phyloP scores from a whole-genome alignment of 2,329 filamentous ascomycete genomes.

The Pseudogymnoascus sp. region DNA sequence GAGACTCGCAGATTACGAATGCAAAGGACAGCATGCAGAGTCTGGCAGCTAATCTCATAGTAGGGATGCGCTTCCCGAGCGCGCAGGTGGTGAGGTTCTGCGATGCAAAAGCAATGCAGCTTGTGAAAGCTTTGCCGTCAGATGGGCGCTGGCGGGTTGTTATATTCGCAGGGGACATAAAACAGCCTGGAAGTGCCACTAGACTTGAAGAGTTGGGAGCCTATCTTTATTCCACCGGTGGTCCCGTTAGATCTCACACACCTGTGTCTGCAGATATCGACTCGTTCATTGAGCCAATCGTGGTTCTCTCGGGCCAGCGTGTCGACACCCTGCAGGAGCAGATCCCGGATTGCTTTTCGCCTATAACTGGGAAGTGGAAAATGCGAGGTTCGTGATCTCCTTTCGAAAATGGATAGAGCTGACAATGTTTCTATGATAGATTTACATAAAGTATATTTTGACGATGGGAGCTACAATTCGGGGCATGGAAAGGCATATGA shows the following conservation, averaged over 20 bases:
- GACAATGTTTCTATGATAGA: constrained; percentile 31
- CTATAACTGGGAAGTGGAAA: constrained; percentile 45
- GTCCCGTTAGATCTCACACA: constrained; percentile 38
- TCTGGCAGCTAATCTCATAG: constrained; percentile 35
- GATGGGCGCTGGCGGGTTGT: constrained; percentile 45
- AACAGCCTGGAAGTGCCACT: constrained; percentile 17
- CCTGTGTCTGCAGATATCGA: constrained; percentile 38
- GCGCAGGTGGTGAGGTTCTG: constrained; percentile 51
- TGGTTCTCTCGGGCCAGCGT: constrained; percentile 44
- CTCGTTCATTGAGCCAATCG: constrained; percentile 47
- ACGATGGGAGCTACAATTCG: constrained; percentile 46
- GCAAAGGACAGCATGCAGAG: constrained; percentile 27
- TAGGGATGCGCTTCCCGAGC: constrained; percentile 51
- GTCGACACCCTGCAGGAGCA: constrained; percentile 41
- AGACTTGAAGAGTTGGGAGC: constrained; percentile 33
- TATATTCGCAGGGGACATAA: constrained; percentile 40
- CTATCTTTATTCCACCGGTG: constrained; percentile 33
- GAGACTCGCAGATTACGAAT: constrained; percentile 40
- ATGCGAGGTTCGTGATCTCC: constrained; percentile 40
- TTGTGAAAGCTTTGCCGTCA: constrained; percentile 41
- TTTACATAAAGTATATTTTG: constrained; percentile 50
- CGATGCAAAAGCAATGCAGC: constrained; percentile 49
- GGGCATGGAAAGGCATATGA: constrained; percentile 51
- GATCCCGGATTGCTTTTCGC: constrained; percentile 49
- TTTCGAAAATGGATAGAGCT: not conserved